These are phyloP conservation scores for Aspergillus novoparasiticus DNA, from an alignment of 2,329 filamentous ascomycete species.

Conservation along the genomic window DNA sequence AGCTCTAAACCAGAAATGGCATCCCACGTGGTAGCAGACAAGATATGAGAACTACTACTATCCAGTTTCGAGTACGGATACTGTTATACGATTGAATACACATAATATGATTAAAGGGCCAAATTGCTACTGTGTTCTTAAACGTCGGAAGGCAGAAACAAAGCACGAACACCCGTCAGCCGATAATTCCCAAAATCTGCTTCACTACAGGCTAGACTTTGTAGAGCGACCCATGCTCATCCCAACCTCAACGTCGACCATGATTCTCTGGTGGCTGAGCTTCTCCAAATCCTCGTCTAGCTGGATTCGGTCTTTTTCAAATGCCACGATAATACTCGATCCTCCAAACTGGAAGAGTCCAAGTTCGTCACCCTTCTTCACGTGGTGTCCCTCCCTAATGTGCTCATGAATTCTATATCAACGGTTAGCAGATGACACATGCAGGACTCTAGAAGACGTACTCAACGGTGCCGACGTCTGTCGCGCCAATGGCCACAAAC, in stretches of 20 bases:
- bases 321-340: slow-evolving; percentile 46
- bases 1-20: no score
- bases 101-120: no score
- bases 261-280: slow-evolving; percentile 35
- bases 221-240: slow-evolving; percentile 37
- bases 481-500: slow-evolving; percentile 47
- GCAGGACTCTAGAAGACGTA: slow-evolving; percentile 23
- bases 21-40: no score
- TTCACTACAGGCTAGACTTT: not conserved
- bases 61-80: no score
- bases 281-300: slow-evolving; percentile 43
- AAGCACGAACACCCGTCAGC: not conserved
- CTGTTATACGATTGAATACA: no score
- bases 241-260: slow-evolving; percentile 43
- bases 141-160: not conserved
- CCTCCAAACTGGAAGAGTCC: slow-evolving; percentile 47
- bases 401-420: slow-evolving; percentile 37
- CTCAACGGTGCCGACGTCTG: slow-evolving; percentile 45
- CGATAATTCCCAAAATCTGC: not conserved
- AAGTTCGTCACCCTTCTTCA: slow-evolving; percentile 46
- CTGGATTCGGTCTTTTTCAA: slow-evolving; percentile 39
- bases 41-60: no score
- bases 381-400: slow-evolving; percentile 31
- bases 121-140: no score
- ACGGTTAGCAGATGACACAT: not conserved